Percentiles rank a stretch among this genome's conserved stretches.
phyloP scores from a whole-genome alignment of 1,284 basidiomycete species.

The Malassezia cuniculi region DNA sequence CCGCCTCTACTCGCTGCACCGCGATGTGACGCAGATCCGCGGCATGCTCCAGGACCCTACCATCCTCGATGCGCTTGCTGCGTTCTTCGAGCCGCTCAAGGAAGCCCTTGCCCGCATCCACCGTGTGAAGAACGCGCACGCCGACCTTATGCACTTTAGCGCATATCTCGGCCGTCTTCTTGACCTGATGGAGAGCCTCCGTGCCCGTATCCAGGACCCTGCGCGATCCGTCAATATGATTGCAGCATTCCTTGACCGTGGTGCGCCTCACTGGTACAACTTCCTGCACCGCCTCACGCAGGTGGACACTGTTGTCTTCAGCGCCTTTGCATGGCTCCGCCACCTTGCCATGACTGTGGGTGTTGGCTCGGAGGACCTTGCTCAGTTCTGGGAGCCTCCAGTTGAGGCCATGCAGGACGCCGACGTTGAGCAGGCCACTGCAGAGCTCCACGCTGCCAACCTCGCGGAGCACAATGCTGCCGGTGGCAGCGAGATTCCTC shows the following conservation, averaged over 20 bases:
- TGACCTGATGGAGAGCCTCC: slow-evolving; percentile 31
- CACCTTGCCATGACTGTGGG: slow-evolving; percentile 32
- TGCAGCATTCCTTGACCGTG: slow-evolving; percentile 34
- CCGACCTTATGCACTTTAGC: slow-evolving; percentile 20
- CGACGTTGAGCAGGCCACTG: slow-evolving; percentile 14
- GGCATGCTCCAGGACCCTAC: slow-evolving; percentile 32
- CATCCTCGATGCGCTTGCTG: slow-evolving; percentile 24
- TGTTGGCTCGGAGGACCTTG: slow-evolving; percentile 27
- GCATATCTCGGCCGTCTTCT: slow-evolving; percentile 22
- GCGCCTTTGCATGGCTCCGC: slow-evolving; percentile 38
- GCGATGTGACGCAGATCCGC: slow-evolving; percentile 37
- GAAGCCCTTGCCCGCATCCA: slow-evolving; percentile 30
- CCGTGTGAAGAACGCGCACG: slow-evolving; percentile 24
- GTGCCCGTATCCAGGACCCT: slow-evolving; percentile 36
- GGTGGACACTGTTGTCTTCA: slow-evolving; percentile 24
- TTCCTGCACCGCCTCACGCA: slow-evolving; percentile 25
- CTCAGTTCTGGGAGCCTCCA: slow-evolving; percentile 27
- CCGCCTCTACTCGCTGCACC: slow-evolving; percentile 32
- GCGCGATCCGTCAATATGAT: slow-evolving; percentile 27
- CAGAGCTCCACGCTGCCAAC: slow-evolving; percentile 2
- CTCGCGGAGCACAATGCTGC: slow-evolving; percentile 4
- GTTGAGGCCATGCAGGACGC: slow-evolving; percentile 8
- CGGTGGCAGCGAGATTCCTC: slow-evolving; percentile 1
- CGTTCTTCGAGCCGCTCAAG: slow-evolving; percentile 32
- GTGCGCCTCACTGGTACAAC: slow-evolving; percentile 24